These are phyloP conservation scores for Scedosporium aurantiacum DNA, from an alignment of 2,329 filamentous ascomycete species.

Conservation along the genomic window DNA sequence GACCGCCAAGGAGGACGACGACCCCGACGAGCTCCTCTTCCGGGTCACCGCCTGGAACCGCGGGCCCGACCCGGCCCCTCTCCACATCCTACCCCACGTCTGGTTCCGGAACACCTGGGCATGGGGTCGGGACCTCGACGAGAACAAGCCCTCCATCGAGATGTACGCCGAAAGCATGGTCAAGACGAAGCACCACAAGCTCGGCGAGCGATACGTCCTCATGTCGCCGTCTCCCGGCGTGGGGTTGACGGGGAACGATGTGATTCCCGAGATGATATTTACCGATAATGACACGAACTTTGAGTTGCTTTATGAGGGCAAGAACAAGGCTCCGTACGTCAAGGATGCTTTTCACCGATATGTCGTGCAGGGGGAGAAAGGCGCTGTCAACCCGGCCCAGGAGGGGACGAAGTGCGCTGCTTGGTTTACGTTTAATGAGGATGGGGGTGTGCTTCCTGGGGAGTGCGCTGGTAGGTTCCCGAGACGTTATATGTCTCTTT, in stretches of 20 bases:
- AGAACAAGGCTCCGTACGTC: conserved; percentile 75
- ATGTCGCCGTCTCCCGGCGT: conserved; percentile 84
- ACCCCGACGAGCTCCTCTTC: conserved; percentile 85
- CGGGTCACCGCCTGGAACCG: conserved; percentile 95
- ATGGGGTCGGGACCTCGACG: conserved; percentile 69
- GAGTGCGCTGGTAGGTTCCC: conserved; percentile 73
- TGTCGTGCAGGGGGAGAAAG: conserved; percentile 72
- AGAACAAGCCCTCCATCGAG: conserved; percentile 71
- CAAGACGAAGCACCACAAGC: conserved; percentile 65
- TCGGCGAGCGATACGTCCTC: conserved; percentile 75
- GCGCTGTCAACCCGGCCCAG: conserved; percentile 67
- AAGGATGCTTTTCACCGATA: conserved; percentile 91
- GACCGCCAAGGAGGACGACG: conserved; percentile 85
- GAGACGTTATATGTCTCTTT: conserved; percentile 22
- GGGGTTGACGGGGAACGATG: conserved; percentile 66
- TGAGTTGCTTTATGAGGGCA: conserved; percentile 60
- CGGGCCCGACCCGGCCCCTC: conserved; percentile 75
- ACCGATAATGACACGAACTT: conserved; percentile 95
- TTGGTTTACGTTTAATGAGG: conserved; percentile 88
- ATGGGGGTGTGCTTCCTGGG: conserved; percentile 73
- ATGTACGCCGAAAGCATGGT: conserved; percentile 55
- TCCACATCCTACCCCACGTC: conserved; percentile 89
- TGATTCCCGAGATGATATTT: conserved; percentile 76
- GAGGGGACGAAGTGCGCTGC: conserved; percentile 81
- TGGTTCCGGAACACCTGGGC: conserved; percentile 98